Percentiles rank a stretch among this genome's conserved stretches.
Conservation (phyloP, 345 rosid genomes). For the Passiflora organensis region DNA sequence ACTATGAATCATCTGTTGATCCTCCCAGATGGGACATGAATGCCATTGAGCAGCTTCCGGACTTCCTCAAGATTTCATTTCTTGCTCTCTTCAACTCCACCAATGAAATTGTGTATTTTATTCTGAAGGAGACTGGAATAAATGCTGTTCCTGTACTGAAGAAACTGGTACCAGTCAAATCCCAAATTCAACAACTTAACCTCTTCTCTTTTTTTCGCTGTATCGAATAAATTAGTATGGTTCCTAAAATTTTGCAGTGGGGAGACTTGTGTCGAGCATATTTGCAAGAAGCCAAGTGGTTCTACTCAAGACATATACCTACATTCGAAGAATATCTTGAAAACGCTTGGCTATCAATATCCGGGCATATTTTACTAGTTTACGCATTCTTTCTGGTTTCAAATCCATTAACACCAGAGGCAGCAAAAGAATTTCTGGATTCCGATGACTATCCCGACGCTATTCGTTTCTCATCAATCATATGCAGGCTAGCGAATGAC, state of each 20-base stretch:
- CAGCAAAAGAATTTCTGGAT: background rate
- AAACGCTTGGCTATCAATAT: conserved; percentile 10
- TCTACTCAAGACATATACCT: conserved; percentile 4
- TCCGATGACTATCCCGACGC: background rate
- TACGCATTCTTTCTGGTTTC: background rate
- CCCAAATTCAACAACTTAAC: background rate
- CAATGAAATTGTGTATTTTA: conserved; percentile 28
- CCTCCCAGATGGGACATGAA: conserved; percentile 33
- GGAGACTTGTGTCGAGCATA: background rate
- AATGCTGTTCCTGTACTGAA: conserved; percentile 28
- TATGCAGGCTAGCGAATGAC: conserved; percentile 14
- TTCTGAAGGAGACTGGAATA: conserved; percentile 29
- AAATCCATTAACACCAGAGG: background rate
- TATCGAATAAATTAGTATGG: background rate
- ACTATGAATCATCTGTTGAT: background rate
- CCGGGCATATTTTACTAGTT: conserved; percentile 5
- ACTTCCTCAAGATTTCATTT: conserved; percentile 39
- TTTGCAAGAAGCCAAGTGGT: background rate
- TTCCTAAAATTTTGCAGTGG: background rate
- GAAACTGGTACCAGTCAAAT: conserved; percentile 24
- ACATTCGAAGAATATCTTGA: conserved; percentile 17
- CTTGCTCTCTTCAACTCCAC: conserved; percentile 24
- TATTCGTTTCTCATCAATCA: background rate
- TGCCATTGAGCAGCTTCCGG: conserved; percentile 38
- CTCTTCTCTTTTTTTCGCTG: background rate